Conservation (phyloP, 305 asterid species). For the Lippia alba region DNA sequence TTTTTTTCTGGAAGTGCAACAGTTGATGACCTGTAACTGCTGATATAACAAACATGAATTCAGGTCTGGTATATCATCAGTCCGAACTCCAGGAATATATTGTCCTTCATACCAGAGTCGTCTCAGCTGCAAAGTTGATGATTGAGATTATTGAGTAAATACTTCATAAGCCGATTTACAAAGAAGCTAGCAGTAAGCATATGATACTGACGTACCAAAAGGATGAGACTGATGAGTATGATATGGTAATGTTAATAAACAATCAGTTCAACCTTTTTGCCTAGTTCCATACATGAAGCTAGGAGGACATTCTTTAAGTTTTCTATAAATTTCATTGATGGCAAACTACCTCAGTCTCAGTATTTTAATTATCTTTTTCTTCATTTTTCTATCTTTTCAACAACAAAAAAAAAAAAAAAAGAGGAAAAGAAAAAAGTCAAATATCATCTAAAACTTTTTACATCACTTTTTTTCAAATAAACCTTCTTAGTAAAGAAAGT, state of each 20-base stretch:
- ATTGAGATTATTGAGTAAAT: conserved; percentile 33
- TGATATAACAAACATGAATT: conserved; percentile 92
- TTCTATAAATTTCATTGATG: conserved; percentile 8
- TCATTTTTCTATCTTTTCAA: background rate
- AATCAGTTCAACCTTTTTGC: conserved; percentile 15
- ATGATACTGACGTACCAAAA: conserved; percentile 15
- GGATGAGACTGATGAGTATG: conserved; percentile 4
- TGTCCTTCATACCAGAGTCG: conserved; percentile 93
- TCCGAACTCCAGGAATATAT: conserved; percentile 89
- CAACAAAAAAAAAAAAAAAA: background rate
- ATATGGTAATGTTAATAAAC: too few species aligned
- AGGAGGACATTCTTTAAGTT: conserved; percentile 19
- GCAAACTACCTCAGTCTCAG: too few species aligned
- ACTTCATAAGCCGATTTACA: conserved; percentile 24
- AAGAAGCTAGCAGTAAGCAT: conserved; percentile 32
- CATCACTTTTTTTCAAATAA: background rate
- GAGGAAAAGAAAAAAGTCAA: background rate
- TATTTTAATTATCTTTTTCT: background rate
- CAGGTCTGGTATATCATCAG: conserved; percentile 83
- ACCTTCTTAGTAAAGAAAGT: conserved; percentile 11
- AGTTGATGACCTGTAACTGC: conserved; percentile 96
- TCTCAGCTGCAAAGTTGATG: conserved; percentile 67
- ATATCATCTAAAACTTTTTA: background rate
- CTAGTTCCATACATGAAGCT: conserved; percentile 25
- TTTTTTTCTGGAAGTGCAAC: conserved; percentile 90